These are phyloP conservation scores for Ophiocordyceps unilateralis DNA, from an alignment of 2,329 filamentous ascomycete species.

Conservation along the genomic window DNA sequence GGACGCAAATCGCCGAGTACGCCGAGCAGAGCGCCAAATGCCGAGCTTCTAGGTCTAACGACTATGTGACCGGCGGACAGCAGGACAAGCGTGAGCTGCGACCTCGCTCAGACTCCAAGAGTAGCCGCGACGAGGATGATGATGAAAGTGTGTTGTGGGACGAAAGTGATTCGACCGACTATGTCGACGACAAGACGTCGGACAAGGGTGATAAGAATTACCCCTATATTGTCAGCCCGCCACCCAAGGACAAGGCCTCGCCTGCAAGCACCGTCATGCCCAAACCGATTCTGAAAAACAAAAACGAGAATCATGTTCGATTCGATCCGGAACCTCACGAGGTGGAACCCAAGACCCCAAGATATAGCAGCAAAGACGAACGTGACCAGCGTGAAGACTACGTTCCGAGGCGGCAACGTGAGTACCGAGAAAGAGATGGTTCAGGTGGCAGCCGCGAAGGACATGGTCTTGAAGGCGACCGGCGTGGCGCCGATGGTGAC, in stretches of 20 bases:
- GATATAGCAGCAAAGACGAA: conserved; percentile 12
- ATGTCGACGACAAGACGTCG: conserved; percentile 15
- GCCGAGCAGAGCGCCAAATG: conserved; percentile 31
- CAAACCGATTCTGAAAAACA: conserved; percentile 45
- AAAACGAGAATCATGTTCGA: conserved; percentile 37
- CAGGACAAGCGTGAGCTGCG: conserved; percentile 4
- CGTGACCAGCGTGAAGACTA: conserved; percentile 6
- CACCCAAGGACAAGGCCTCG: conserved; percentile 15
- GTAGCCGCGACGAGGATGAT: conserved; percentile 13
- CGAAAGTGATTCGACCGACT: conserved; percentile 14
- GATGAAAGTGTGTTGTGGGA: conserved; percentile 12
- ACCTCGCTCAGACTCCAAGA: conserved; percentile 14
- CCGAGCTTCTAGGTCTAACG: conserved; percentile 19
- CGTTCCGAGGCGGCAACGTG: conserved; percentile 7
- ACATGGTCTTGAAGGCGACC: conserved; percentile 12
- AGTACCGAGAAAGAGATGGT: conserved; percentile 11
- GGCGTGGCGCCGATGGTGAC: too few species aligned
- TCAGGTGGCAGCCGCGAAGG: conserved; percentile 7
- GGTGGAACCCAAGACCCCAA: conserved; percentile 16
- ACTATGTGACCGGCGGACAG: conserved; percentile 2
- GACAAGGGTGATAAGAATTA: conserved; percentile 15
- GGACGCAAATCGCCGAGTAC: conserved; percentile 32
- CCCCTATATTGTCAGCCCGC: conserved; percentile 20
- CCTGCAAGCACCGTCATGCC: conserved; percentile 22
- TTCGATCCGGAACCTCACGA: conserved; percentile 32